A percentile compares a stretch with the other conserved stretches of the same genome.
Conservation (phyloP, 23 red algal genomes). For the Gracilaria domingensis region DNA sequence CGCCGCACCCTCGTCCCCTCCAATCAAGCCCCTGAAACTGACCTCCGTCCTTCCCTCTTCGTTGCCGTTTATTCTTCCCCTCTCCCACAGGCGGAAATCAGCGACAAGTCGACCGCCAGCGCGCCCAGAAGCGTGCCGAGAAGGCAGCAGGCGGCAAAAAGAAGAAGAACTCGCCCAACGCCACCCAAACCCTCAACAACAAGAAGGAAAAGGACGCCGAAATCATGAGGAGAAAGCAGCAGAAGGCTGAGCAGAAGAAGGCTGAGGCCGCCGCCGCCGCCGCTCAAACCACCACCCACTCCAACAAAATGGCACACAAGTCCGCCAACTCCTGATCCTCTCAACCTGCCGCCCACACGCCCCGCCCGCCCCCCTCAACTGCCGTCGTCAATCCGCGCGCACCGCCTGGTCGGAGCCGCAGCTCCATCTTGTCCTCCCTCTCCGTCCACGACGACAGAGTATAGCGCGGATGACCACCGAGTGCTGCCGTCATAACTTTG, state of each 20-base stretch:
- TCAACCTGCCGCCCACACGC: background rate
- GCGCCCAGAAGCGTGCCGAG: slow-evolving; percentile 65
- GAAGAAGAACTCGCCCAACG: slow-evolving; percentile 40
- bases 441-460: too few relatives aligned
- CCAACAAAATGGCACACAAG: background rate
- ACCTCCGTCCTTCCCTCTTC: background rate
- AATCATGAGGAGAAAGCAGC: slow-evolving; percentile 64
- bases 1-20: too few relatives aligned
- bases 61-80: background rate
- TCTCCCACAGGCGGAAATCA: slow-evolving; percentile 45
- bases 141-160: slow-evolving; percentile 36
- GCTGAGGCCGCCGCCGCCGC: slow-evolving; percentile 19
- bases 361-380: background rate
- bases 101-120: slow-evolving; percentile 61
- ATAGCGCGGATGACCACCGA: background rate
- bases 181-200: slow-evolving; percentile 47
- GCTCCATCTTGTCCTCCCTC: background rate
- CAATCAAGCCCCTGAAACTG: background rate
- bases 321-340: too few relatives aligned
- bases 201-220: slow-evolving; percentile 74
- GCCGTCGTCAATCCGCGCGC: background rate
- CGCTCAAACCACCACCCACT: background rate
- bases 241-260: slow-evolving; percentile 50
- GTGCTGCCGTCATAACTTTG: background rate
- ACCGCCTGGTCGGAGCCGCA: background rate